Evolutionary conservation across 176 grass and related monocot species (phyloP).

Genomic region (Elymus sibiricus): DNA sequence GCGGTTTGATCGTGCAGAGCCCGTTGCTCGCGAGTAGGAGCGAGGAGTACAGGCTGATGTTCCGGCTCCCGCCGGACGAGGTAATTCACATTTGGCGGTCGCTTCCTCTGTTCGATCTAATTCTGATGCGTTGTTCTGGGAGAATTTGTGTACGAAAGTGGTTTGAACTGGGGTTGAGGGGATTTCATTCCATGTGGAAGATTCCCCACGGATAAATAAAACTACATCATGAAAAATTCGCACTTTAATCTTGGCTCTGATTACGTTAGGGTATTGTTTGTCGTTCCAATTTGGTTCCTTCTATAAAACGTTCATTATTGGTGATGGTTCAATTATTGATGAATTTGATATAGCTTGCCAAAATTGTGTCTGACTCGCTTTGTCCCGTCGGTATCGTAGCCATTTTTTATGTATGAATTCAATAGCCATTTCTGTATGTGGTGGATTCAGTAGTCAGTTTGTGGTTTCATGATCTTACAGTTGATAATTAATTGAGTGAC

Average conservation of each 20-base stretch:
- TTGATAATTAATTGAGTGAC: background rate
- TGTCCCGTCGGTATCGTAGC: background rate
- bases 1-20: conserved; percentile 35
- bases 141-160: background rate
- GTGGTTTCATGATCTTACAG: conserved; percentile 11
- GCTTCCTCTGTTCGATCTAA: background rate
- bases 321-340: background rate
- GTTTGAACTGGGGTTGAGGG: background rate
- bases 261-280: background rate
- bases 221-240: background rate
- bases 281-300: background rate
- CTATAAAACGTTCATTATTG: background rate
- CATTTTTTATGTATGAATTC: background rate
- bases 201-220: conserved; percentile 31
- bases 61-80: conserved; percentile 78
- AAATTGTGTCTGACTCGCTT: background rate
- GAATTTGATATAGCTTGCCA: background rate
- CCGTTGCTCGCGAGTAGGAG: conserved; percentile 57
- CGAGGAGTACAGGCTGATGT: conserved; percentile 94
- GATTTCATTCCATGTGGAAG: conserved; percentile 19
- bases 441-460: background rate
- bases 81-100: conserved; percentile 29
- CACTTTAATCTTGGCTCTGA: background rate
- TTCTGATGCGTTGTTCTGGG: background rate
- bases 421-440: background rate